These are phyloP conservation scores for Penicillium psychrosexuale DNA, from an alignment of 2,329 filamentous ascomycete species.

Conservation along the genomic window DNA sequence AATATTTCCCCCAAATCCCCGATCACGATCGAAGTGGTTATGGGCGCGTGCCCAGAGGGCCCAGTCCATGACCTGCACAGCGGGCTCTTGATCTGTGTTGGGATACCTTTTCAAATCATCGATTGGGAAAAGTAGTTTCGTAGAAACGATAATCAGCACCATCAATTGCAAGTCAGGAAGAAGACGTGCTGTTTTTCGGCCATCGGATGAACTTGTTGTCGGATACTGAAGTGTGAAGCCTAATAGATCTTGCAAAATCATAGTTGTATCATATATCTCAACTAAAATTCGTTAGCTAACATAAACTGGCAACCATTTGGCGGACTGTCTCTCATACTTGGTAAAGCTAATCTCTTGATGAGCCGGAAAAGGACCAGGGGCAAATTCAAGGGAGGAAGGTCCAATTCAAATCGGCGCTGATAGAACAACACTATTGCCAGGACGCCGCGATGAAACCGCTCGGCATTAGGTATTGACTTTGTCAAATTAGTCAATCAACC, in stretches of 20 bases:
- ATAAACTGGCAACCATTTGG: not conserved
- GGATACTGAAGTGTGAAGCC: constrained; percentile 58
- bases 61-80: constrained; percentile 69
- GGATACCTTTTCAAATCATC: constrained; percentile 56
- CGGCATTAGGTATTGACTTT: constrained; percentile 44
- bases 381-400: constrained; percentile 69
- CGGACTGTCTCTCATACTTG: constrained; percentile 52
- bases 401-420: constrained; percentile 64
- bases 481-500: not conserved
- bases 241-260: constrained; percentile 54
- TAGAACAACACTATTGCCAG: constrained; percentile 63
- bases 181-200: constrained; percentile 43
- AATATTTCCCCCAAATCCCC: constrained; percentile 33
- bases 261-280: constrained; percentile 51
- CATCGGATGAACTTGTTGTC: constrained; percentile 33
- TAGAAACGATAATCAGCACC: constrained; percentile 67
- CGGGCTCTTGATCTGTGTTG: constrained; percentile 53
- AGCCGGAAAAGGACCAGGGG: constrained; percentile 67
- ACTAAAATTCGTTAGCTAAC: constrained; percentile 23
- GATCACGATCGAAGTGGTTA: constrained; percentile 36
- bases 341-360: constrained; percentile 69
- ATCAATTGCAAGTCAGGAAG: constrained; percentile 75
- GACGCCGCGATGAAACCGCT: constrained; percentile 63
- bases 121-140: constrained; percentile 77
- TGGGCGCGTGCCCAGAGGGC: constrained; percentile 60